Base-by-base conservation (phyloP, 2,329 filamentous ascomycete genomes). In the Dactylellina cionopaga region DNA sequence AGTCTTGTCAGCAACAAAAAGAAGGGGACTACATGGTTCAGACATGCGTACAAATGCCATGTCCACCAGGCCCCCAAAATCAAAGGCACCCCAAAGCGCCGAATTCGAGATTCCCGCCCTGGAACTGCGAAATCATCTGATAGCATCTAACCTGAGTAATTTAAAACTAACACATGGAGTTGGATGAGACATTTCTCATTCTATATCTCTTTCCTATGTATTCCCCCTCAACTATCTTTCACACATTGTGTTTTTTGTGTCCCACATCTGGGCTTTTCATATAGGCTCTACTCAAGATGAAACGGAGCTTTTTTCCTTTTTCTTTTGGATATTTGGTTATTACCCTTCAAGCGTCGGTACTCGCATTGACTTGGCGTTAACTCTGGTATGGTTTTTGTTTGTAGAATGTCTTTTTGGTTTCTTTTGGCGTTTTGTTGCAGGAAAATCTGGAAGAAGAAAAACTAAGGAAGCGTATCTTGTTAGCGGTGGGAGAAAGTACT, bases 21-120 rank as follows among this genome's bases (percentile, higher is more conserved):
- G 83, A 93, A 94, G 82, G 91, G 91, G n/a, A 96, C 91, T 0
- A 93, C 91, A 2, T 96, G 91, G 91, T 96, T 94, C 80, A 85
- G 92, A 75, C 92, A 96, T 80, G 91, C 91, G 47, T 95, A 95
- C 83, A 95, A 94, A 47, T 72, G 68, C 17, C 68, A 72, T 43
- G 68, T 72, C 31, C 68, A 72, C 78, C 88, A 88, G 0, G 89
- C 90, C 76, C 86, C 87, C 13, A 91, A 91, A 79, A 85, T 89
- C 78, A 90, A 90, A 78, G 89, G 91, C 75, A 85, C 86, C 1
- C 87, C 88, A 1, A 91, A 91, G 80, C 84, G 88, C 54, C 84
- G 87, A 59, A 72, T 72, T 43, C 55, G 68, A 22, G 68, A 72
- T 35, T 72, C 68, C 27, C 68, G 68, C 4, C 68, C 68, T 7